Base-by-base conservation (phyloP, 805 yeast species). In the Monosporozyma solicola region DNA sequence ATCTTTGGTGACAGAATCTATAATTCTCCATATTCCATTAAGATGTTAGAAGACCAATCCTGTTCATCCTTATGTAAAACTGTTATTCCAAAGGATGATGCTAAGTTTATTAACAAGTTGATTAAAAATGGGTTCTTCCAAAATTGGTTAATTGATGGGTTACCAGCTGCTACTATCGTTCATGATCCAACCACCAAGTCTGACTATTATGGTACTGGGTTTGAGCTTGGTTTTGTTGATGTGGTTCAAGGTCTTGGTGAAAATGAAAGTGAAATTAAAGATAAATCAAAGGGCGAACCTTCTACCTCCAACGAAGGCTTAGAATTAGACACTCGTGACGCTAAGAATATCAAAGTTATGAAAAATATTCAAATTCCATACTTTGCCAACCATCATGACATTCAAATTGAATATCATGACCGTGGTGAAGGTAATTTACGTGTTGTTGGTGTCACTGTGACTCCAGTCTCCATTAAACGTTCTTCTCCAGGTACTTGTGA, bases 1-100 rank as follows among this genome's bases (percentile, higher is more conserved):
- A 78, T 94, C 54, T 90, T 94, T 67, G 99, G 99, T 58, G 99
- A 94, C 71, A 78, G 99, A 66, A 90, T 94, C 57, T 90, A 87
- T 75, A 84, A 87, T 63, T 90, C 98, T 9, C 97, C 98, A 5
- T 89, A 87, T 63, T 80, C 84, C 50, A 72, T 94, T 56, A 75
- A 80, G 39, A 87, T 94, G 95, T 75, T 86, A 57, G 78, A 86
- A 65, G 80, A 87, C 57, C 77, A 78, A 62, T 67, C 76, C 5
- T 94, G 99, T 74, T 74, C 74, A 51, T 59, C 66, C n/a, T 72
- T 91, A 51, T 94, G 99, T 72, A 61, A 76, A 1, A 61, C 76
- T 2, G 59, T 55, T 1, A 89, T 87, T 66, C 76, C 84, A 41
- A 76, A 78, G 32, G 68, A 79, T 1, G 96, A 89, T 64, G 78